Evolutionary conservation across 192 early-diverging fungal species (phyloP).

Genomic region (Linnemannia hyalina): DNA sequence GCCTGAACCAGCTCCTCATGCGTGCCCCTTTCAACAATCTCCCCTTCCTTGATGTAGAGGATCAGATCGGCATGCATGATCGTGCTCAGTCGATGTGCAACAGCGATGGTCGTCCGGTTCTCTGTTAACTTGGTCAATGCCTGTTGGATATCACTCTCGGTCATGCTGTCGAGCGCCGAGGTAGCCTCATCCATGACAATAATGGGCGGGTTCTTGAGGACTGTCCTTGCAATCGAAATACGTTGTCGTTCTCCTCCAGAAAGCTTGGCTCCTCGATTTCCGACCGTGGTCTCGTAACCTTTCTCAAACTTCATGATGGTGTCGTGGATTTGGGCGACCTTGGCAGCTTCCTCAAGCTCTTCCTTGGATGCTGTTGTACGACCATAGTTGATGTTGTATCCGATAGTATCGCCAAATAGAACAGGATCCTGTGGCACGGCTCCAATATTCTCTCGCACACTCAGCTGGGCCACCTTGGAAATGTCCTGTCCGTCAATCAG

Average conservation of each 20-base stretch:
- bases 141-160: slow-evolving; percentile 84
- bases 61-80: slow-evolving; percentile 88
- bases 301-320: slow-evolving; percentile 79
- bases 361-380: slow-evolving; percentile 65
- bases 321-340: slow-evolving; percentile 78
- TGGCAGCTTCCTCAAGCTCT: slow-evolving; percentile 67
- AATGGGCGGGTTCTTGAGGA: slow-evolving; percentile 88
- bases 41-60: slow-evolving; percentile 81
- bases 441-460: slow-evolving; percentile 68
- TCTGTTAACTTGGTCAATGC: slow-evolving; percentile 79
- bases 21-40: slow-evolving; percentile 84
- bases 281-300: slow-evolving; percentile 90
- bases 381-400: slow-evolving; percentile 78
- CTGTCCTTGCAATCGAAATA: slow-evolving; percentile 92
- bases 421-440: slow-evolving; percentile 73
- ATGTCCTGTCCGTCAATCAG: slow-evolving; percentile 74
- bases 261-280: slow-evolving; percentile 81
- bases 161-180: slow-evolving; percentile 83
- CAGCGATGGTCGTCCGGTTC: slow-evolving; percentile 86
- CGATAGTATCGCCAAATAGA: slow-evolving; percentile 77
- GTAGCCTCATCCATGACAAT: slow-evolving; percentile 92
- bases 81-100: slow-evolving; percentile 88
- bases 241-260: slow-evolving; percentile 97
- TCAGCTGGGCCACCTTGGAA: slow-evolving; percentile 63
- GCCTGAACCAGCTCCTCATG: slow-evolving; percentile 79